A percentile compares a stretch with the other conserved stretches of the same genome.
These are phyloP conservation scores for Dictyostelium purpureum DNA, from an alignment of 78 protist species.

Conservation along the genomic window DNA sequence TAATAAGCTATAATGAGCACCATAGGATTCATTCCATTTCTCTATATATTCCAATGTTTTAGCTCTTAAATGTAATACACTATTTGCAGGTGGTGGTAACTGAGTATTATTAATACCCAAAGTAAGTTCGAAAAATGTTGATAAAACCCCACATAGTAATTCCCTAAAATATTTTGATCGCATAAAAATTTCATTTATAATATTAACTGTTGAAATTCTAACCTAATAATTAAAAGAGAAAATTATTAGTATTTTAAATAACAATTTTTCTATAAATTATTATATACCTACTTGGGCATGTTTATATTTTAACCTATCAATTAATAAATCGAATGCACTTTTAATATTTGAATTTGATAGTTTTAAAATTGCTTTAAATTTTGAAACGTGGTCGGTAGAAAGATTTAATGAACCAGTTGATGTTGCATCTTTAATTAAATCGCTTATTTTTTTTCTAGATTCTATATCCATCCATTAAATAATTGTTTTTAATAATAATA, in stretches of 20 bases:
- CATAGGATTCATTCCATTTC: slow-evolving; percentile 57
- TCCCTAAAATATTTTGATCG: slow-evolving; percentile 72
- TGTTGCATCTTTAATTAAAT: slow-evolving; percentile 51
- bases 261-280: neutral
- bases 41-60: slow-evolving; percentile 60
- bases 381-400: slow-evolving; percentile 28
- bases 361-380: slow-evolving; percentile 19
- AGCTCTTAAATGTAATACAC: slow-evolving; percentile 7
- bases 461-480: slow-evolving; percentile 50
- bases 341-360: slow-evolving; percentile 53
- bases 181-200: slow-evolving; percentile 63
- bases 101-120: slow-evolving; percentile 28
- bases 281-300: slow-evolving; percentile 45
- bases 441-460: slow-evolving; percentile 44
- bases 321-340: slow-evolving; percentile 45
- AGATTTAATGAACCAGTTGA: slow-evolving; percentile 27
- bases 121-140: slow-evolving; percentile 33
- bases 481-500: no score
- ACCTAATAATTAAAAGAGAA: slow-evolving; percentile 8
- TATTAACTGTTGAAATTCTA: slow-evolving; percentile 67
- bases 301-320: slow-evolving; percentile 37
- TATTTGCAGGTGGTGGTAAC: slow-evolving; percentile 60
- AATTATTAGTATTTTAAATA: neutral
- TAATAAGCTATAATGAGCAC: slow-evolving; percentile 33
- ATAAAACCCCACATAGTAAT: slow-evolving; percentile 26